phyloP scores from a whole-genome alignment of 345 rosid genomes.

The Salix caprea region DNA sequence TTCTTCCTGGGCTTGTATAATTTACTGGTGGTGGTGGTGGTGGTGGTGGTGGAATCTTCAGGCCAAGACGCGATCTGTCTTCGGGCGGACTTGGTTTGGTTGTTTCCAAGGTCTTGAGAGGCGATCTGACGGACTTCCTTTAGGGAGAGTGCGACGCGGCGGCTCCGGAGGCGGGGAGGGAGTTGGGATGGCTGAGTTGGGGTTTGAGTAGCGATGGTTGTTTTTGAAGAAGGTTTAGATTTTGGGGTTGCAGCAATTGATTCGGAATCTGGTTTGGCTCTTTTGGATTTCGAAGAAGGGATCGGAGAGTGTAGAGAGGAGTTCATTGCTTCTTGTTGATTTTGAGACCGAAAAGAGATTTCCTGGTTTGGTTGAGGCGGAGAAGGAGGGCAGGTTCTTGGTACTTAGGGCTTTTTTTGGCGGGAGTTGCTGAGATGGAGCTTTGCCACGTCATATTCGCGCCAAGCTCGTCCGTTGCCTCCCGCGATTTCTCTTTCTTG shows the following conservation, averaged over 20 bases:
- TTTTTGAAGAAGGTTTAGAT: background rate
- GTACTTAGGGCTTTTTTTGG: conserved; percentile 5
- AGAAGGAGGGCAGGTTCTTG: background rate
- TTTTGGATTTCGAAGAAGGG: conserved; percentile 15
- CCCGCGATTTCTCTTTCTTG: conserved; percentile 9
- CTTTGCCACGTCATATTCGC: conserved; percentile 12
- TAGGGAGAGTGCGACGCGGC: conserved; percentile 17
- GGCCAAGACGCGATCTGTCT: conserved; percentile 22
- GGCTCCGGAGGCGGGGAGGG: conserved; percentile 24
- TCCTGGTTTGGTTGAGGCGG: background rate
- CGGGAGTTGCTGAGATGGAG: conserved; percentile 17
- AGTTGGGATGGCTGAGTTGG: conserved; percentile 17
- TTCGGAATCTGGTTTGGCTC: background rate
- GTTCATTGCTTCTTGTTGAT: conserved; percentile 5
- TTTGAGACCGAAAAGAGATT: background rate
- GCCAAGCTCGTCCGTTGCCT: conserved; percentile 15
- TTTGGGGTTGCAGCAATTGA: conserved; percentile 10
- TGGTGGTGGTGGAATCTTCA: conserved; percentile 7
- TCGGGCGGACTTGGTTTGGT: conserved; percentile 17
- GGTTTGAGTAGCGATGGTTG: conserved; percentile 17
- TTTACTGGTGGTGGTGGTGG: background rate
- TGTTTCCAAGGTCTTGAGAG: background rate
- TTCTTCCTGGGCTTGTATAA: background rate
- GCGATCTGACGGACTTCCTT: conserved; percentile 21
- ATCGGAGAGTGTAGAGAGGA: background rate